Conservation (phyloP, 2,329 filamentous ascomycete species). For the Colletotrichum costaricense region DNA sequence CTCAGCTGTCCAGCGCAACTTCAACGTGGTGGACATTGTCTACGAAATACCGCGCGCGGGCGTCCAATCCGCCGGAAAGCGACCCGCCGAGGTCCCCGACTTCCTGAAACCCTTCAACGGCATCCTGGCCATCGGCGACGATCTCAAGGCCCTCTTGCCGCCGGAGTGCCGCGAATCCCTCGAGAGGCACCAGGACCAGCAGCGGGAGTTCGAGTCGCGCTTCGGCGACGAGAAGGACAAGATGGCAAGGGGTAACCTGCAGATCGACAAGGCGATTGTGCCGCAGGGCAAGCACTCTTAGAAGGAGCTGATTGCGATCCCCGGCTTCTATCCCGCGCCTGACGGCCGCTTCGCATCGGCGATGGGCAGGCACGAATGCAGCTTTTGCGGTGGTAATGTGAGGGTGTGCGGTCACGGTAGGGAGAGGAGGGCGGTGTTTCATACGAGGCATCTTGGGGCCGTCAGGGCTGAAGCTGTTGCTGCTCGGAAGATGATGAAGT, state of each 20-base stretch:
- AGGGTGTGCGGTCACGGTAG: not conserved
- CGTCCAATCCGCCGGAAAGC: slow-evolving; percentile 54
- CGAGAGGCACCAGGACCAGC: slow-evolving; percentile 71
- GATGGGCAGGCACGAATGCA: not conserved
- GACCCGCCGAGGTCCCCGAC: slow-evolving; percentile 49
- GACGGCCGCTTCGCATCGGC: not conserved
- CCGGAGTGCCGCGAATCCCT: slow-evolving; percentile 80
- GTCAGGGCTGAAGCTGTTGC: not conserved
- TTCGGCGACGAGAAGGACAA: slow-evolving; percentile 78
- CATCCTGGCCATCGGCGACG: slow-evolving; percentile 71
- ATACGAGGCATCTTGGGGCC: not conserved
- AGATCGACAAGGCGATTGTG: slow-evolving; percentile 74
- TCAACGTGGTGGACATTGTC: slow-evolving; percentile 65
- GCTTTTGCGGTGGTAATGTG: not conserved
- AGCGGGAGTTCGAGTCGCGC: slow-evolving; percentile 77
- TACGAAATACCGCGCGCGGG: slow-evolving; percentile 63
- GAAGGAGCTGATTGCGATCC: not conserved
- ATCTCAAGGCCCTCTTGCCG: slow-evolving; percentile 74
- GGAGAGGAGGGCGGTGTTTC: not conserved
- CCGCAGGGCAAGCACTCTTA: slow-evolving; percentile 50
- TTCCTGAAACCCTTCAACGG: slow-evolving; percentile 68
- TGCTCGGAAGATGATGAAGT: not conserved
- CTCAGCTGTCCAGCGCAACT: slow-evolving; percentile 64
- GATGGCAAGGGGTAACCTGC: slow-evolving; percentile 61
- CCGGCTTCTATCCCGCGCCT: not conserved